Base-by-base conservation (phyloP, 2,329 filamentous ascomycete genomes). In the Pestalotiopsis sp. region DNA sequence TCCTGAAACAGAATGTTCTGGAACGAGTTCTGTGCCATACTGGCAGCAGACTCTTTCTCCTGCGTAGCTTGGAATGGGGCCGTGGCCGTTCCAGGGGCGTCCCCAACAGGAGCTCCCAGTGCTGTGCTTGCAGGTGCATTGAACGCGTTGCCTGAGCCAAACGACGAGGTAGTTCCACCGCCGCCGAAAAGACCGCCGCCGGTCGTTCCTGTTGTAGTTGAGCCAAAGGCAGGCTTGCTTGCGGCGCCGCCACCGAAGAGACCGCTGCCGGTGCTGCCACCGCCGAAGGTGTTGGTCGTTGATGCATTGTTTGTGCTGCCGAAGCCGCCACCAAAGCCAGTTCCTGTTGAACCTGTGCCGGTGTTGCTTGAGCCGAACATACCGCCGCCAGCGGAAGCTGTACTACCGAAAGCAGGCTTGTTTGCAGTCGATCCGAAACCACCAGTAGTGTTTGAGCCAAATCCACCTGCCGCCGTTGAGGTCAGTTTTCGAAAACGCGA, bases 1-100 rank as follows among this genome's bases (percentile, higher is more conserved):
- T 91, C 90, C 81, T 92, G 91, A 79, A 95, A 94, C 25, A 91
- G 83, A 68, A 97, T 89, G 73, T 90, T 95, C 80, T 96, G 93
- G 79, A 92, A 97, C 3, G 91, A 86, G 76, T 92, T 88, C 75
- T 87, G 76, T 67, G 82, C 79, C 20, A 79, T 80, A 72, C 82
- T 86, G 57, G 86, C 88, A 3, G 84, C 80, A 31, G 59, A 72
- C 76, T 97, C 93, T 79, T 95, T 96, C 82, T 97, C 93, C 23
- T 86, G 82, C 61, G 88, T 86, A 0, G 93, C 84, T 70, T 88
- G 82, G 81, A 95, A 97, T 4, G 90, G 86, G n/a, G 88, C 86
- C 3, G 86, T 80, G 14, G 86, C 91, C 11, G 93, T 95, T 69
- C 93, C 93, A 31, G 90, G 88, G 69, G 88, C 87, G 70, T 91